phyloP scores from a whole-genome alignment of 2,329 filamentous ascomycete genomes.

The Diaporthe caulivora region DNA sequence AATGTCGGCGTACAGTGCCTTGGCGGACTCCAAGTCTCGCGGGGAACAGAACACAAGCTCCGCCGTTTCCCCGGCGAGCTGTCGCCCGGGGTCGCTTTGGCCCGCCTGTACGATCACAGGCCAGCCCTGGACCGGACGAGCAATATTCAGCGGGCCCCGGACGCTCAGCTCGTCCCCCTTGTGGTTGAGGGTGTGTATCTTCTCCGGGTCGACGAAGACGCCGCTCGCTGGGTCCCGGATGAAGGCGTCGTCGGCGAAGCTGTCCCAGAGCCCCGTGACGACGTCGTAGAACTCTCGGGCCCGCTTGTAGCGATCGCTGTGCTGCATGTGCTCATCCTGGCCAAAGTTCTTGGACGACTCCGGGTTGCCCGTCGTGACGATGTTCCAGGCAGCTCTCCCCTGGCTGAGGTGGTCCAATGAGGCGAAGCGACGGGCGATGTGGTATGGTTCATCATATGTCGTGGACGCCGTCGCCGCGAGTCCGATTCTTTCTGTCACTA shows the following conservation, averaged over 20 bases:
- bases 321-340: constrained; percentile 61
- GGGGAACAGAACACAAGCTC: constrained; percentile 66
- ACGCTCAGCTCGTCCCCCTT: constrained; percentile 60
- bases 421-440: constrained; percentile 65
- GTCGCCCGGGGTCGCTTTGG: constrained; percentile 63
- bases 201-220: constrained; percentile 63
- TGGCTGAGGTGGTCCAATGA: constrained; percentile 65
- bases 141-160: constrained; percentile 64
- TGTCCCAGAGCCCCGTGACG: constrained; percentile 64
- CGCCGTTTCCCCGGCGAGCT: constrained; percentile 65
- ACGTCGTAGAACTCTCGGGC: constrained; percentile 66
- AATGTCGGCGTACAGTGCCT: constrained; percentile 63
- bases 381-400: constrained; percentile 66
- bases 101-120: constrained; percentile 68
- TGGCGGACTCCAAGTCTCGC: constrained; percentile 57
- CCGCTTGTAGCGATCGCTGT: constrained; percentile 62
- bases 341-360: constrained; percentile 66
- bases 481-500: constrained; percentile 62
- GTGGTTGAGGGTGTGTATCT: constrained; percentile 65
- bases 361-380: constrained; percentile 65
- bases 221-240: constrained; percentile 60
- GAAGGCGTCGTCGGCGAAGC: constrained; percentile 68
- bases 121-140: constrained; percentile 65
- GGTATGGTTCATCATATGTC: constrained; percentile 67
- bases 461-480: constrained; percentile 67